Evolutionary conservation across 139 green algal species (phyloP).

Genomic region (Auxenochlorella protothecoides): DNA sequence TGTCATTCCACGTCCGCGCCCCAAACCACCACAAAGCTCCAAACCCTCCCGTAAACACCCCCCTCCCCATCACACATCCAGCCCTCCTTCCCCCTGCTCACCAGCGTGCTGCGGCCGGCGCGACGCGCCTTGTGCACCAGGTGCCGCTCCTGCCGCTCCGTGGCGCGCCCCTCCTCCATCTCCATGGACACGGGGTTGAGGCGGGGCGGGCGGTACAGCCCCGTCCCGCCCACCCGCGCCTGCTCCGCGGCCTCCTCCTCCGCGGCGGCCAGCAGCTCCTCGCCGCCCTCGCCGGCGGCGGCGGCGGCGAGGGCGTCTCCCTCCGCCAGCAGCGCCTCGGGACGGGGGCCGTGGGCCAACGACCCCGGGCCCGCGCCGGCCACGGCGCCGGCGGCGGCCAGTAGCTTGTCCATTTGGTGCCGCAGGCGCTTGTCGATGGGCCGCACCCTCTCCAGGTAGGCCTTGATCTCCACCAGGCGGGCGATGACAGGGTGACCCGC

Average conservation of each 20-base stretch:
- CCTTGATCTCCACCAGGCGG: conserved; percentile 65
- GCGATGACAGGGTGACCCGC: conserved; percentile 83
- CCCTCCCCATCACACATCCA: too few relatives aligned
- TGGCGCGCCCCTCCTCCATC: conserved; percentile 27
- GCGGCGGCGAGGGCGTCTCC: neutral
- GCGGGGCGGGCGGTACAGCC: conserved; percentile 77
- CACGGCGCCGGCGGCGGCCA: conserved; percentile 38
- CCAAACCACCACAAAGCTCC: too few relatives aligned
- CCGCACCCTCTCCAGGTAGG: conserved; percentile 82
- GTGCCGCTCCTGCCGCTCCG: conserved; percentile 22
- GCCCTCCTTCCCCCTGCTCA: conserved; percentile 15
- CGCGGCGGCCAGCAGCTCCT: too few relatives aligned
- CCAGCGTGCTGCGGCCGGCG: conserved; percentile 43
- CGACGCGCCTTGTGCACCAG: conserved; percentile 29
- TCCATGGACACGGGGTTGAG: conserved; percentile 81
- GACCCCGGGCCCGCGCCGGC: conserved; percentile 25
- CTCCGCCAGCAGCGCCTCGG: conserved; percentile 50
- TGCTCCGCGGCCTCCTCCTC: too few relatives aligned
- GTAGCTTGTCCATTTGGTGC: conserved; percentile 95
- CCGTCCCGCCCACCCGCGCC: conserved; percentile 27
- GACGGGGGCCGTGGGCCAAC: conserved; percentile 52
- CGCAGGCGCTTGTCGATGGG: conserved; percentile 92
- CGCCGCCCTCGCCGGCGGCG: conserved; percentile 8
- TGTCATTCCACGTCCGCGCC: too few relatives aligned
- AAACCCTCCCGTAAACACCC: too few relatives aligned